Base-by-base conservation (phyloP, 2,329 filamentous ascomycete genomes). In the Graphiopsis chlorocephala region DNA sequence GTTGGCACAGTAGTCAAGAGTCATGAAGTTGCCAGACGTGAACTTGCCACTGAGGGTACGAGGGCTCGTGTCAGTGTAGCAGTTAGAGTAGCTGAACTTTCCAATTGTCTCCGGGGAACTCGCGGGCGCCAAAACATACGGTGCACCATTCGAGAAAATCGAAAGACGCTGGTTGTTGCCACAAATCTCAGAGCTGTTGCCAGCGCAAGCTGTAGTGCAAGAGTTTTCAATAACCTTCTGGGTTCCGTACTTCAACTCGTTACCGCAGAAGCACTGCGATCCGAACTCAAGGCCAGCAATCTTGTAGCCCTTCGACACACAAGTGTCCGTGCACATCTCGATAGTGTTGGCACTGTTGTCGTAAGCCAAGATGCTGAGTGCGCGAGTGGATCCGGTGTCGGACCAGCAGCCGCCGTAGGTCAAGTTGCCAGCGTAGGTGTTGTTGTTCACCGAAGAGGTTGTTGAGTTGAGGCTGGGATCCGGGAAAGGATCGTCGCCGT, bases 1-100 rank as follows among this genome's bases (percentile, higher is more conserved):
- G 47, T 67, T 65, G 1, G 75, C 74, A 67, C 79, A 81, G 64
- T 68, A 72, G 38, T 79, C 77, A 15, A 81, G 68, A 7, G 79
- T 78, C 77, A 81, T 78, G 56, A 65, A 70, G 23, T 67, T 59
- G 17, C 68, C 70, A 59, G 70, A 64, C n/a, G 70, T 74, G 25
- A 66, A 59, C 47, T 68, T 70, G 4, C 28, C 72, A 4, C 67
- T 61, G 2, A 77, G 66, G 15, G 74, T 73, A 56, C 74, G 72
- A 7, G 66, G 64, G 2, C 59, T 67, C 12, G 68, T 65, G 31
- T 77, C 75, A 3, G 71, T 75, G 66, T 74, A 75, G 68, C 76
- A 78, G 35, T 69, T 64, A 20, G 67, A 66, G 59, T 68, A 75
- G 66, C 69, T 68, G 67, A 69, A 72, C 55, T 66, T 64, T 26